Conservation (phyloP, 352 stramenopile genomes). For the Pythium angustatum region DNA sequence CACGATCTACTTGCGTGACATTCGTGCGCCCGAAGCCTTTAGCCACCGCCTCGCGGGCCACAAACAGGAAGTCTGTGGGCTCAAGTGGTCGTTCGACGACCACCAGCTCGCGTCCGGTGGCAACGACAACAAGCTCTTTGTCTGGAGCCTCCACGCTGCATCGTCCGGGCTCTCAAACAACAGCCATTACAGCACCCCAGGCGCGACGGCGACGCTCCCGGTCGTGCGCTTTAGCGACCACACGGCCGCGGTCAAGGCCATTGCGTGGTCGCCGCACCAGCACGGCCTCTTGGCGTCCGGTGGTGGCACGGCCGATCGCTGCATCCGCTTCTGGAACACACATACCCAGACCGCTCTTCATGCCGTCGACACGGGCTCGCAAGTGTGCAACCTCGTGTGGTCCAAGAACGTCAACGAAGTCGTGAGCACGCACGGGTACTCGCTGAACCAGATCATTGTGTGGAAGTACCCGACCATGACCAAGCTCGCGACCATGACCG, state of each 20-base stretch:
- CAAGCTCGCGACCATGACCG: slow-evolving; percentile 96
- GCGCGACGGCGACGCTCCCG: slow-evolving; percentile 60
- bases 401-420: slow-evolving; percentile 97
- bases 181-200: too few relatives aligned
- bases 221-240: slow-evolving; percentile 94
- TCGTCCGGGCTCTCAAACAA: slow-evolving; percentile 28
- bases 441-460: slow-evolving; percentile 97
- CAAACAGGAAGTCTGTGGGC: slow-evolving; percentile 93
- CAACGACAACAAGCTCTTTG: slow-evolving; percentile 98
- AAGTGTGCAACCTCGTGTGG: slow-evolving; percentile 98
- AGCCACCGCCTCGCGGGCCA: slow-evolving; percentile 63
- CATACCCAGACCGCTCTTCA: slow-evolving; percentile 88
- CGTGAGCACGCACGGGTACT: slow-evolving; percentile 98
- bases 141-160: slow-evolving; percentile 90
- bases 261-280: slow-evolving; percentile 97
- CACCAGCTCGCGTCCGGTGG: slow-evolving; percentile 91
- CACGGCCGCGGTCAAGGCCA: slow-evolving; percentile 97
- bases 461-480: slow-evolving; percentile 97
- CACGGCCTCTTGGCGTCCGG: slow-evolving; percentile 94
- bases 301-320: slow-evolving; percentile 95
- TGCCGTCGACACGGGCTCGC: slow-evolving; percentile 94
- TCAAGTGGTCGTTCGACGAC: slow-evolving; percentile 96
- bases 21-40: slow-evolving; percentile 67
- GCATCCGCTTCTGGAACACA: slow-evolving; percentile 98
- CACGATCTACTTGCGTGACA: slow-evolving; percentile 92